These are phyloP conservation scores for Schizochytrium sp. DNA, from an alignment of 108 stramenopile genomes.

Conservation along the genomic window DNA sequence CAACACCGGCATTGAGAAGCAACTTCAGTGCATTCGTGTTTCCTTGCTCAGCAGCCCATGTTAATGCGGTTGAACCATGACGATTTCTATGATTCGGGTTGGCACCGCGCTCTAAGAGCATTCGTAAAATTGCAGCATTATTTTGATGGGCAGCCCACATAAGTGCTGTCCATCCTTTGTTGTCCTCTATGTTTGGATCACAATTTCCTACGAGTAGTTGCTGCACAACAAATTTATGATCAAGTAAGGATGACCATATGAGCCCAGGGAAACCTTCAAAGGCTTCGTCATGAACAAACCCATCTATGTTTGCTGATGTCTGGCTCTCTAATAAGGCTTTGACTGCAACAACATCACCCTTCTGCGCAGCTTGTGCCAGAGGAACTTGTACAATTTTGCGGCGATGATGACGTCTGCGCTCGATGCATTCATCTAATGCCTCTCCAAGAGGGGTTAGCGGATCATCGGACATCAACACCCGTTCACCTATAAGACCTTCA, in stretches of 20 bases:
- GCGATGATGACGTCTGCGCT: neutral
- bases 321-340: neutral
- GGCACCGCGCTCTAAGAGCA: neutral
- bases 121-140: neutral
- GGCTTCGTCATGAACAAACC: neutral
- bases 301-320: neutral
- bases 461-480: neutral
- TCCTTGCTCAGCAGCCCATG: slow-evolving; percentile 56
- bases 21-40: neutral
- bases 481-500: slow-evolving; percentile 31
- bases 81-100: slow-evolving; percentile 30
- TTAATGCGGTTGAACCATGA: neutral
- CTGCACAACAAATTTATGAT: slow-evolving; percentile 25
- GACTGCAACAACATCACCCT: neutral
- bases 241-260: neutral
- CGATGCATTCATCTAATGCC: slow-evolving; percentile 35
- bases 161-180: slow-evolving; percentile 33
- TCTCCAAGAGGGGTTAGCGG: slow-evolving; percentile 54
- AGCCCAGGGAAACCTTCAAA: slow-evolving; percentile 2
- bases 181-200: slow-evolving; percentile 17
- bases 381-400: neutral
- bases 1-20: neutral
- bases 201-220: neutral
- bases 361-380: slow-evolving; percentile 29
- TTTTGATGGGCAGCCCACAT: slow-evolving; percentile 57